These are phyloP conservation scores for Coemansia biformis DNA, from an alignment of 192 early-diverging fungal genomes.

Conservation along the genomic window DNA sequence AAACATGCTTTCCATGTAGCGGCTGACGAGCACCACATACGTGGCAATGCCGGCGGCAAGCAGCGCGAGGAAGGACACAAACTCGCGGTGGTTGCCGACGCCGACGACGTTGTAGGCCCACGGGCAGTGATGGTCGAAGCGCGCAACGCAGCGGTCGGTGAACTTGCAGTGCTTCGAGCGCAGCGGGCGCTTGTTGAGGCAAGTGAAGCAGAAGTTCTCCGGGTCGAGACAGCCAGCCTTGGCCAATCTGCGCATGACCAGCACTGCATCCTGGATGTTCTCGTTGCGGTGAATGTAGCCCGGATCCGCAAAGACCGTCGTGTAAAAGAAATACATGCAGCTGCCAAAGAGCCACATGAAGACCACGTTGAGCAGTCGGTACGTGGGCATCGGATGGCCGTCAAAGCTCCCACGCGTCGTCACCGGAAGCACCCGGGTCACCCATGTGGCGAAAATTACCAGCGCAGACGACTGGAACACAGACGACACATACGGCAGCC, in stretches of 20 bases:
- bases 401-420: constrained; percentile 36
- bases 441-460: constrained; percentile 64
- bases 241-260: constrained; percentile 53
- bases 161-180: constrained; percentile 92
- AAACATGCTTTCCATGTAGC: constrained; percentile 52
- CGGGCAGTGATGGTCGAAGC: constrained; percentile 95
- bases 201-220: constrained; percentile 81
- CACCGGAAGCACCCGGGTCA: constrained; percentile 60
- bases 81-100: constrained; percentile 77
- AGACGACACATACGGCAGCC: constrained; percentile 77
- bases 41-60: constrained; percentile 58
- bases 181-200: constrained; percentile 75
- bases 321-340: constrained; percentile 75
- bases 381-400: constrained; percentile 19
- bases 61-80: constrained; percentile 72
- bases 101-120: constrained; percentile 98
- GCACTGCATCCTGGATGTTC: constrained; percentile 30
- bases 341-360: constrained; percentile 59
- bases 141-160: constrained; percentile 88
- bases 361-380: constrained; percentile 52
- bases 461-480: constrained; percentile 86
- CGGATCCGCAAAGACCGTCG: constrained; percentile 64
- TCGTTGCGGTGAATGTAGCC: constrained; percentile 67
- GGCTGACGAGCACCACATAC: constrained; percentile 58
- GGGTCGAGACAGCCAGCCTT: constrained; percentile 63